A percentile compares a stretch with the other conserved stretches of the same genome.
Conservation (phyloP, 2,329 filamentous ascomycete species). For the Beauveria bassiana region DNA sequence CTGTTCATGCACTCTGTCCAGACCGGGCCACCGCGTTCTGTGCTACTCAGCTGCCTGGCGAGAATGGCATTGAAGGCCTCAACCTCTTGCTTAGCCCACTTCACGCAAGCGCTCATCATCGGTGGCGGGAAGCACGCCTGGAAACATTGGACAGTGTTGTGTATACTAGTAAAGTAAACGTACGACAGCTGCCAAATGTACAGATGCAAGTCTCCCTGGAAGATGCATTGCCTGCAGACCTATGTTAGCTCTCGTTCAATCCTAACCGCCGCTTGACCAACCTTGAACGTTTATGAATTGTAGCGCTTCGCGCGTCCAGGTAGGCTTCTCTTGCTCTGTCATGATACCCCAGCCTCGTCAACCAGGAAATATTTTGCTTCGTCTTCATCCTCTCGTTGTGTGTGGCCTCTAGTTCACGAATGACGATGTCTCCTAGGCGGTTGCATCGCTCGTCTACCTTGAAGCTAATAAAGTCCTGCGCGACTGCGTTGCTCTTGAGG, state of each 20-base stretch:
- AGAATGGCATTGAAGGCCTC: conserved; percentile 84
- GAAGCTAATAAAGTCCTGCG: conserved; percentile 85
- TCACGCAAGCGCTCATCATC: conserved; percentile 91
- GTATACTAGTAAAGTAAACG: conserved; percentile 90
- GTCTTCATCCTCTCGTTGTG: conserved; percentile 72
- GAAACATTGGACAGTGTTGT: conserved; percentile 86
- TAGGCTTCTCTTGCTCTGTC: conserved; percentile 84
- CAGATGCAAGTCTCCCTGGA: conserved; percentile 83
- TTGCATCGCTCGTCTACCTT: conserved; percentile 82
- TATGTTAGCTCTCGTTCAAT: not conserved
- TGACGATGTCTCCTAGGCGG: conserved; percentile 67
- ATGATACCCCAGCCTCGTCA: conserved; percentile 81
- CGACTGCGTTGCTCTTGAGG: conserved; percentile 77
- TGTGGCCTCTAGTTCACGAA: conserved; percentile 67
- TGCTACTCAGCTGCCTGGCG: conserved; percentile 76
- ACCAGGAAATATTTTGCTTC: conserved; percentile 73
- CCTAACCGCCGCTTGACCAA: conserved; percentile 30
- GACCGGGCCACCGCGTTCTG: conserved; percentile 64
- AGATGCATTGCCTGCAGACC: conserved; percentile 70
- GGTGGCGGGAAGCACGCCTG: conserved; percentile 76
- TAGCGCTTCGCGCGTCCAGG: conserved; percentile 66
- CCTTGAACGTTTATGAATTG: conserved; percentile 78
- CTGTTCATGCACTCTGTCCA: conserved; percentile 80
- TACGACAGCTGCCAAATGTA: conserved; percentile 96
- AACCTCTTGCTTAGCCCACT: conserved; percentile 95